Conservation (phyloP, 768 basidiomycete genomes). For the Panaeolus papilionaceus region DNA sequence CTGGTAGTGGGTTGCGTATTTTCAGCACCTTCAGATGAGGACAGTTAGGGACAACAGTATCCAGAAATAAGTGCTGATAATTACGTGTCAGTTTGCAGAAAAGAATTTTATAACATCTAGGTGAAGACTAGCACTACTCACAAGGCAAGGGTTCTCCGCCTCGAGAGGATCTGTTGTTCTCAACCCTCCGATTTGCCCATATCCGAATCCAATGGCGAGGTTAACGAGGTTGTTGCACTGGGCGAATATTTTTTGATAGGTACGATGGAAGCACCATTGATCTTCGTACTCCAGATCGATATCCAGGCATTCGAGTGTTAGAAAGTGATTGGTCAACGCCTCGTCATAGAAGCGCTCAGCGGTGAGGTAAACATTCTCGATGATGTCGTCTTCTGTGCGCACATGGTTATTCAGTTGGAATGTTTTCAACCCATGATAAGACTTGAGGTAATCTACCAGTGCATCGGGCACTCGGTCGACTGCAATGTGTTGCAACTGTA, state of each 20-base stretch:
- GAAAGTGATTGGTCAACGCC: neutral
- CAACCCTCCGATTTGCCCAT: neutral
- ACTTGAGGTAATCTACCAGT: slow-evolving; percentile 1
- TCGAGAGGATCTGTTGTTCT: neutral
- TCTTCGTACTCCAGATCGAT: neutral
- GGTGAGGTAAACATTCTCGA: neutral
- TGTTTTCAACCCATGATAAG: neutral
- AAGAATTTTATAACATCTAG: neutral
- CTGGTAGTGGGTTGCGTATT: neutral
- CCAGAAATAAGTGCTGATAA: neutral
- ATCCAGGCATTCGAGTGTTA: neutral
- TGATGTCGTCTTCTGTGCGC: neutral
- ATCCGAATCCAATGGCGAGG: neutral
- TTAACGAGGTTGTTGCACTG: neutral
- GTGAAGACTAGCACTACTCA: neutral
- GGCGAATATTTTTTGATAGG: neutral
- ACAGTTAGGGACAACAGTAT: neutral
- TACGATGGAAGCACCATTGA: neutral
- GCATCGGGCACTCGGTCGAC: neutral
- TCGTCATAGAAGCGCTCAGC: neutral
- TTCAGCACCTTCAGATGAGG: neutral
- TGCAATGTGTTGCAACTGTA: neutral
- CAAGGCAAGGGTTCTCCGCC: neutral
- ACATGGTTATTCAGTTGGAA: neutral
- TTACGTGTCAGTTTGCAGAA: neutral